phyloP scores from a whole-genome alignment of 2,329 filamentous ascomycete genomes.

The Drechslerella coelobrocha region DNA sequence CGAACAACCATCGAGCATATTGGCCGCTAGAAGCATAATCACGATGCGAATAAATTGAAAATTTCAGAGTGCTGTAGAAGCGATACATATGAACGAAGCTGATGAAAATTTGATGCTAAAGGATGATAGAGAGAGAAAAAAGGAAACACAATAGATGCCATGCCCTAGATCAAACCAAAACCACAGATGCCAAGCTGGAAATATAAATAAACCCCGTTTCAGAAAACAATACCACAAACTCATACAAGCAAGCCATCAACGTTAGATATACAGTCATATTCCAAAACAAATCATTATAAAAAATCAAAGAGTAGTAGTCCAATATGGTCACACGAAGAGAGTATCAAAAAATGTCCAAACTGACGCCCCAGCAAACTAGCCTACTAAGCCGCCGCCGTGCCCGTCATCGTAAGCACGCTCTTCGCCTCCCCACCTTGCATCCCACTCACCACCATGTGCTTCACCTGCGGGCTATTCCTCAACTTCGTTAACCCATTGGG shows the following conservation, averaged over 20 bases:
- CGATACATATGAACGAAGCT: too few species aligned
- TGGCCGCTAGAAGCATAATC: too few species aligned
- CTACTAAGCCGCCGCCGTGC: slow-evolving; percentile 46
- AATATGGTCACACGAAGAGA: slow-evolving; percentile 7
- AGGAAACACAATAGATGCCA: slow-evolving; percentile 1
- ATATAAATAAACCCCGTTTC: slow-evolving; percentile 1
- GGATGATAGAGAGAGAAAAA: not conserved
- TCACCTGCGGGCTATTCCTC: slow-evolving; percentile 67
- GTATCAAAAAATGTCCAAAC: not conserved
- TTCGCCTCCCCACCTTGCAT: slow-evolving; percentile 66
- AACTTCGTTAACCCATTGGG: slow-evolving; percentile 68
- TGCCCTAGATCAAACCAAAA: not conserved
- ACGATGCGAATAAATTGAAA: too few species aligned
- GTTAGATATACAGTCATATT: slow-evolving; percentile 10
- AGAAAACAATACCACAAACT: not conserved
- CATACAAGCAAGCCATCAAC: not conserved
- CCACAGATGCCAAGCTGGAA: not conserved
- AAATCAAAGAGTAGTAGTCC: not conserved
- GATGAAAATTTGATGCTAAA: not conserved
- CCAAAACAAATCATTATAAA: not conserved
- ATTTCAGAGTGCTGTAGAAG: too few species aligned
- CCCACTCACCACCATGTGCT: slow-evolving; percentile 67
- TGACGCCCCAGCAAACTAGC: too few species aligned
- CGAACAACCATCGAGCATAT: too few species aligned
- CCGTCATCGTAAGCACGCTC: slow-evolving; percentile 59